Conservation (phyloP, 352 stramenopile species). For the Phytopythium ostracodes region DNA sequence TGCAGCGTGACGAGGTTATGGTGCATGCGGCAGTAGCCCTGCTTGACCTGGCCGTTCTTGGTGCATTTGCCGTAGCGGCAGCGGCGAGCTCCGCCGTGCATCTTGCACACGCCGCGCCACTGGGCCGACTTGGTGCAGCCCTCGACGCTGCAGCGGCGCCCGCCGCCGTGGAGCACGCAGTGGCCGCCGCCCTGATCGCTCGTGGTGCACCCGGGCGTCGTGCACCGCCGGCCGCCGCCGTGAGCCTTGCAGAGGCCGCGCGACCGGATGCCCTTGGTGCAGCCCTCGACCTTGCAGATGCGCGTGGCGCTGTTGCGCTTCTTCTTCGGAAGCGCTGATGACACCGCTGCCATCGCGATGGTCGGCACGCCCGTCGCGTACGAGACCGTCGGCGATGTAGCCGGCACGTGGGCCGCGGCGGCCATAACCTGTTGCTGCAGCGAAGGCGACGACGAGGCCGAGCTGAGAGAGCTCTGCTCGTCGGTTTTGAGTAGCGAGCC, state of each 20-base stretch:
- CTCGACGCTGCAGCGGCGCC: constrained; percentile 68
- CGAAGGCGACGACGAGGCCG: constrained; percentile 4
- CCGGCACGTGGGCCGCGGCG: not conserved
- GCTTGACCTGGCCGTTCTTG: constrained; percentile 81
- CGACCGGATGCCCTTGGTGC: constrained; percentile 74
- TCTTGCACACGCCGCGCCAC: constrained; percentile 79
- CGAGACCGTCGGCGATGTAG: not conserved
- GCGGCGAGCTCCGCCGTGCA: constrained; percentile 75
- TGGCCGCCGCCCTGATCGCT: constrained; percentile 84
- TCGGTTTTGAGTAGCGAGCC: not conserved
- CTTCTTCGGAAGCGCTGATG: constrained; percentile 24
- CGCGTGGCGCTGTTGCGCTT: constrained; percentile 58
- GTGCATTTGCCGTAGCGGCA: constrained; percentile 75
- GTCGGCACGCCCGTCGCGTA: constrained; percentile 10
- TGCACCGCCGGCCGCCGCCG: constrained; percentile 76
- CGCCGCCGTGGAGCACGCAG: constrained; percentile 80
- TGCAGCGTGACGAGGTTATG: constrained; percentile 50
- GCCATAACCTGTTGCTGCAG: constrained; percentile 10
- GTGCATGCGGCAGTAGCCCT: constrained; percentile 78
- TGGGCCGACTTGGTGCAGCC: constrained; percentile 82
- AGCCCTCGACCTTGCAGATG: constrained; percentile 71
- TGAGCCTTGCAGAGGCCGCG: constrained; percentile 81
- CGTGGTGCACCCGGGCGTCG: constrained; percentile 70
- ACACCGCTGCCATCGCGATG: not conserved
- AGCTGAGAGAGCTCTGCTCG: not conserved